phyloP scores from a whole-genome alignment of 179 eudicot species.

The Silene noctiflora region DNA sequence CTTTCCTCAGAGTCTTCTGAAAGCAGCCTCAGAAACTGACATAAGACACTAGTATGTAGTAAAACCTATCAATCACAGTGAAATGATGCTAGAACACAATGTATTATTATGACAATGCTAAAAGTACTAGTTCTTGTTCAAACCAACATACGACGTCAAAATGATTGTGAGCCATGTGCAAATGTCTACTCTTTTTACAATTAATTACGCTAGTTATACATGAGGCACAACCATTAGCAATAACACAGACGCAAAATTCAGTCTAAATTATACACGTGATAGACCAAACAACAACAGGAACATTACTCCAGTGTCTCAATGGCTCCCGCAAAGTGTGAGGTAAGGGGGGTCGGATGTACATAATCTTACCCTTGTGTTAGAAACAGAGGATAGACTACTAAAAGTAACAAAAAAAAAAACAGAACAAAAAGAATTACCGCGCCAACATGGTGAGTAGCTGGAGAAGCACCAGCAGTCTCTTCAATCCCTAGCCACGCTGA shows the following conservation, averaged over 20 bases:
- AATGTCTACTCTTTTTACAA: neutral
- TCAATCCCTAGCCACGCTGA: slow-evolving; percentile 79
- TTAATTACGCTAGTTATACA: neutral
- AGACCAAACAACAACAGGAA: too few species aligned
- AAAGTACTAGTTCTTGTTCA: neutral
- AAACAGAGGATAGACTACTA: neutral
- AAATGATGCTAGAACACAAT: neutral
- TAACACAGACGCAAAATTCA: neutral
- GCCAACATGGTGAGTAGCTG: slow-evolving; percentile 67
- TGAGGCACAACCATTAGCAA: neutral
- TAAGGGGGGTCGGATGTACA: too few species aligned
- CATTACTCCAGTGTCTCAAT: too few species aligned
- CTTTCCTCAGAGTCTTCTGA: slow-evolving; percentile 53
- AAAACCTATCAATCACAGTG: slow-evolving; percentile 3
- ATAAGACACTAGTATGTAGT: slow-evolving; percentile 21
- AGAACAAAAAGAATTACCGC: slow-evolving; percentile 37
- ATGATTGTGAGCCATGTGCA: neutral
- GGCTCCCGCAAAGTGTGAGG: too few species aligned
- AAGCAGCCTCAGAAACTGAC: slow-evolving; percentile 77
- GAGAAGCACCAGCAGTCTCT: slow-evolving; percentile 62
- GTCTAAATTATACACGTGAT: neutral
- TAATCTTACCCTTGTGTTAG: too few species aligned
- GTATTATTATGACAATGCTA: neutral
- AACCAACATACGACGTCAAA: neutral
- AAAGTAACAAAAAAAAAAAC: neutral